Evolutionary conservation across 495 filamentous ascomycete species (phyloP).

Genomic region (Glarea lozoyensis): DNA sequence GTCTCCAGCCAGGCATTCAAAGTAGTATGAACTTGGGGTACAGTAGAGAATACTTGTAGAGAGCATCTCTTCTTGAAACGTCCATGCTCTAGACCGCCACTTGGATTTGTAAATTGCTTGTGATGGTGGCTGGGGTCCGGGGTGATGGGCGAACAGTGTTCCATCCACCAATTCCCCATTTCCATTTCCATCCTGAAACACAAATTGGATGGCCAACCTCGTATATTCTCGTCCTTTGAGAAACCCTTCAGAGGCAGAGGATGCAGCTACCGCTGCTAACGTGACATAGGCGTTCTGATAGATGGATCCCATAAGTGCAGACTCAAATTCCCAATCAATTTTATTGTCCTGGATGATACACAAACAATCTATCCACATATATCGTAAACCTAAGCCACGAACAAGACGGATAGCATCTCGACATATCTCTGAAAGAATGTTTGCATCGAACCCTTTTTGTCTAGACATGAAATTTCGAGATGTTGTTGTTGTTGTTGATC

Average conservation of each 20-base stretch:
- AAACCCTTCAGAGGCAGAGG: slow-evolving; percentile 7
- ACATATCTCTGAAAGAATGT: slow-evolving; percentile 9
- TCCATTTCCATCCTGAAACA: neutral
- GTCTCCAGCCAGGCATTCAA: neutral
- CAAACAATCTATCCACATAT: slow-evolving; percentile 17
- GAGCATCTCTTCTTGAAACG: neutral
- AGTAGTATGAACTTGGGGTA: neutral
- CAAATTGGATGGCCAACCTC: slow-evolving; percentile 5
- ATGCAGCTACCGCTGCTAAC: slow-evolving; percentile 8
- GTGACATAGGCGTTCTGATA: slow-evolving; percentile 13
- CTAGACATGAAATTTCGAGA: neutral
- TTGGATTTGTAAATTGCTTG: too few species aligned
- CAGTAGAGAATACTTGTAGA: neutral
- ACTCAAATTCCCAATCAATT: slow-evolving; percentile 10
- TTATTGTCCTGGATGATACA: slow-evolving; percentile 17
- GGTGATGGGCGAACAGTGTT: too few species aligned
- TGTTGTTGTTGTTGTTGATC: slow-evolving; percentile 1
- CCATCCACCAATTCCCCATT: neutral
- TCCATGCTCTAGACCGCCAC: too few species aligned
- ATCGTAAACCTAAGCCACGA: slow-evolving; percentile 6
- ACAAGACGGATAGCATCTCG: slow-evolving; percentile 12
- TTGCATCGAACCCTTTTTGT: neutral
- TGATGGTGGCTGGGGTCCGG: too few species aligned
- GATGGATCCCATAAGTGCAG: slow-evolving; percentile 12
- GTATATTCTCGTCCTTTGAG: neutral